Conservation (phyloP, 1,284 basidiomycete genomes). For the Tilletia horrida region DNA sequence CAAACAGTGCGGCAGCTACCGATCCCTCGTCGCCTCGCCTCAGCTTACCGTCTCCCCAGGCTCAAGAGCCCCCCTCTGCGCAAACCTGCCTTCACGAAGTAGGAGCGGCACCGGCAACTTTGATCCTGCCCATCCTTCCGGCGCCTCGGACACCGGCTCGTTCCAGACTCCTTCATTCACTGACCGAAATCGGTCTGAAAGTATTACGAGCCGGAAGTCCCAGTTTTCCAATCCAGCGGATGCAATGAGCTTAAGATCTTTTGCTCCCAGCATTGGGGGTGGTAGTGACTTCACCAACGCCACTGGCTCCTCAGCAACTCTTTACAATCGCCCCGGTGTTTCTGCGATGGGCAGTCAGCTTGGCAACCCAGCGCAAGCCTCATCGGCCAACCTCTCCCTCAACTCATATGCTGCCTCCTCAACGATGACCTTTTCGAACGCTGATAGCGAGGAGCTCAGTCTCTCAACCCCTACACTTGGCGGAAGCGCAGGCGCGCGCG, state of each 20-base stretch:
- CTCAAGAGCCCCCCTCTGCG: background rate
- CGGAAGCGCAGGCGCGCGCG: too few relatives aligned
- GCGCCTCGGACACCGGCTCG: background rate
- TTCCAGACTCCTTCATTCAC: too few relatives aligned
- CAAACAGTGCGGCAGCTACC: conserved; percentile 46
- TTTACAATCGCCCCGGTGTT: too few relatives aligned
- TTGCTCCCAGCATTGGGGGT: too few relatives aligned
- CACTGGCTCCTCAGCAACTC: too few relatives aligned
- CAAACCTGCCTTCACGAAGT: background rate
- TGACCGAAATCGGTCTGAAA: conserved; percentile 6
- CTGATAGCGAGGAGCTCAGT: conserved; percentile 1
- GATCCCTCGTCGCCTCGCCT: conserved; percentile 33
- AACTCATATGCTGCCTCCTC: conserved; percentile 2
- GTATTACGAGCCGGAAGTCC: background rate
- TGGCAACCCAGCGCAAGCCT: background rate
- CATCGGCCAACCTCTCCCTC: conserved; percentile 4
- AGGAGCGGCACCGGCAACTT: background rate
- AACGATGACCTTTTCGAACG: background rate
- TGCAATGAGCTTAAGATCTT: too few relatives aligned
- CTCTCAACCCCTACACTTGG: too few relatives aligned
- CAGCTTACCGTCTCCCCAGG: background rate
- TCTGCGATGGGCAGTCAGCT: too few relatives aligned
- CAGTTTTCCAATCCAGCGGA: background rate
- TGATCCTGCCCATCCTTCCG: background rate
- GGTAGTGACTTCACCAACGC: too few relatives aligned